phyloP scores from a whole-genome alignment of 2,329 filamentous ascomycete genomes.

The Pseudonectria foliicola region DNA sequence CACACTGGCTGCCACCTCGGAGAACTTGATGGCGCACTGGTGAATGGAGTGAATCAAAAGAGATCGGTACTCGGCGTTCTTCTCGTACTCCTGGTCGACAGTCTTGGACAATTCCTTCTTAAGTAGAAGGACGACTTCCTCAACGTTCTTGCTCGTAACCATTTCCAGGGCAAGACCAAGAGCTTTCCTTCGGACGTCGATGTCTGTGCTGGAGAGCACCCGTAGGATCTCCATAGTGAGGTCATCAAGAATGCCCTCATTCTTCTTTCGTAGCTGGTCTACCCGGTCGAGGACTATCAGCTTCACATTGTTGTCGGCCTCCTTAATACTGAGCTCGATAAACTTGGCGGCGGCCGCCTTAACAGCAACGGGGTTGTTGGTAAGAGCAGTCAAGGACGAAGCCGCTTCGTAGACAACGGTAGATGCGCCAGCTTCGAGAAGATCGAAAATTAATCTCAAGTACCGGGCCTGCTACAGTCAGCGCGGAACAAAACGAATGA shows the following conservation, averaged over 20 bases:
- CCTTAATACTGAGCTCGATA: conserved; percentile 94
- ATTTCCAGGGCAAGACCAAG: conserved; percentile 88
- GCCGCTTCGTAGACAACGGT: conserved; percentile 98
- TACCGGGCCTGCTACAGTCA: conserved; percentile 62
- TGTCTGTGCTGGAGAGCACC: conserved; percentile 88
- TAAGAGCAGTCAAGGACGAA: conserved; percentile 86
- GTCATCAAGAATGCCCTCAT: conserved; percentile 87
- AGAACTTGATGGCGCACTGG: conserved; percentile 98
- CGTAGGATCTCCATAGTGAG: conserved; percentile 95
- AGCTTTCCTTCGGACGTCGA: conserved; percentile 91
- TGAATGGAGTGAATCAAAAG: conserved; percentile 96
- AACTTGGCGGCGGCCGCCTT: conserved; percentile 95
- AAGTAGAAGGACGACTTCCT: conserved; percentile 89
- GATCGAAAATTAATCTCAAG: conserved; percentile 88
- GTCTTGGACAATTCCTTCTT: conserved; percentile 99
- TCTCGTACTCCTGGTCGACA: conserved; percentile 97
- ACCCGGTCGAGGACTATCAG: conserved; percentile 95
- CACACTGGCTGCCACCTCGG: conserved; percentile 92
- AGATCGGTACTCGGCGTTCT: conserved; percentile 92
- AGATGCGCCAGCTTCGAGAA: conserved; percentile 85
- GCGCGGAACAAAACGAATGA: conserved; percentile 20
- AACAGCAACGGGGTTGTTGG: conserved; percentile 92
- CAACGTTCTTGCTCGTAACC: conserved; percentile 98
- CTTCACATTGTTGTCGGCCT: conserved; percentile 98
- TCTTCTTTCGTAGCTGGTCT: conserved; percentile 76